A percentile compares a stretch with the other conserved stretches of the same genome.
Conservation (phyloP, 345 rosid genomes). For the Corchorus capsularis region DNA sequence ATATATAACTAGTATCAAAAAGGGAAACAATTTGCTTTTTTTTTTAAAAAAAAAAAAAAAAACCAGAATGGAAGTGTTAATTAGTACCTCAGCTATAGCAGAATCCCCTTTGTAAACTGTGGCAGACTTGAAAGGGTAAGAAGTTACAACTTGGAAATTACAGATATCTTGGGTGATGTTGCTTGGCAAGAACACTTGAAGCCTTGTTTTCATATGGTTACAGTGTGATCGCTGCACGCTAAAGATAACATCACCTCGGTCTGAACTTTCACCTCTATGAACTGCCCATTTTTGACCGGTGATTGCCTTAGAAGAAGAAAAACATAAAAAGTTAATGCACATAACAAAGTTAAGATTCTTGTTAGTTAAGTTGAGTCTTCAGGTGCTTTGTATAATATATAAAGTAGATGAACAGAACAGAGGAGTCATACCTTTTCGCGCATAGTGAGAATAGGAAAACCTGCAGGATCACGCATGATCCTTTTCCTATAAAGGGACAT, state of each 20-base stretch:
- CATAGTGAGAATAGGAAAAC: constrained; percentile 53
- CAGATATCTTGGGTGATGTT: constrained; percentile 20
- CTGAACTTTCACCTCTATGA: constrained; percentile 33
- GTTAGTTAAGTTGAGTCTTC: not conserved
- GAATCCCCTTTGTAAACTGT: constrained; percentile 32
- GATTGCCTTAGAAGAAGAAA: constrained; percentile 24
- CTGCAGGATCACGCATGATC: constrained; percentile 54
- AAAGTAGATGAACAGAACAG: not conserved
- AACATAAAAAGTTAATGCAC: constrained; percentile 8
- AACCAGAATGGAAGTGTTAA: not conserved
- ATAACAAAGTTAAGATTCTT: not conserved
- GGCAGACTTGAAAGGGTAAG: constrained; percentile 35
- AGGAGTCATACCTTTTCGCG: constrained; percentile 45
- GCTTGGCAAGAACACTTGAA: constrained; percentile 36
- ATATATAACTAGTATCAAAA: too few species aligned
- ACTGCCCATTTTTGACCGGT: constrained; percentile 37
- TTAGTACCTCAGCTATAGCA: constrained; percentile 42
- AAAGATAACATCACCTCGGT: constrained; percentile 21
- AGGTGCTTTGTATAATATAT: not conserved
- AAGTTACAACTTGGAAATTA: constrained; percentile 39
- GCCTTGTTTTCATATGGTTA: constrained; percentile 39
- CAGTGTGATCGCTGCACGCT: constrained; percentile 36
- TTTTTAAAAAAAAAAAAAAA: not conserved
- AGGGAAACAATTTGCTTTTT: too few species aligned
- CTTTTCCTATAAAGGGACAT: constrained; percentile 50